Base-by-base conservation (phyloP, 2,329 filamentous ascomycete genomes). In the Arachnopeziza araneosa region DNA sequence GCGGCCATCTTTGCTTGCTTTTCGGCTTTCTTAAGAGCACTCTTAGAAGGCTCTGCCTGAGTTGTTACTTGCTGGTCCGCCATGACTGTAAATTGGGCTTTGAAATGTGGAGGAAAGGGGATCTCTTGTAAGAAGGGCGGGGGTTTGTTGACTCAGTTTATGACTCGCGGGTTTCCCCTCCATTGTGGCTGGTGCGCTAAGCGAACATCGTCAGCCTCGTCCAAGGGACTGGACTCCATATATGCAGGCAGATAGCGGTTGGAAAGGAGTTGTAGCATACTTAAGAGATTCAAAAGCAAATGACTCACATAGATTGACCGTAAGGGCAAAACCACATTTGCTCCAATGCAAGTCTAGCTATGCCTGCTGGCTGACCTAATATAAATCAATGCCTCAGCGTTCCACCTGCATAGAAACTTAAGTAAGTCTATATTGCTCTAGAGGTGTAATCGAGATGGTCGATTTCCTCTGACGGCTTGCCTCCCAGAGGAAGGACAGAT, bases 21-120 rank as follows among this genome's bases (percentile, higher is more conserved):
- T 75, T 86, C 83, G 55, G 83, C 83, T 78, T 86, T 86, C 75
- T 87, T 87, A 70, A 82, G 73, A 67, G 83, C 83, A 73, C 82
- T 85, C 78, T 87, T 87, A 67, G 83, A 86, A 59, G 76, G 78
- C 63, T 68, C 70, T 55, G 61, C 64, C 59, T 65, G 55, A 54
- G 58, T 63, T 62, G 67, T 69, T 56, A 62, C 66, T 59, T 66
- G 52, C 52, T 60, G 60, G 56, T 70, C 69, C 58, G 65, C 63
- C 65, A 67, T 67, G 57, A 51, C 59, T 30, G 36, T 49, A 23
- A 3, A 17, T 44, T 44, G 36, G 6, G 36, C 17, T 44, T 5
- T 30, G 32, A 51, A 56, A 24, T 32, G 26, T 51, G 19, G 22
- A 14, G n/a, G 48, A 21, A 51, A 21, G 10, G 10, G 21, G 24